Evolutionary conservation across 2,329 filamentous ascomycete genomes (phyloP).

Genomic region (Elsinoe batatas): DNA sequence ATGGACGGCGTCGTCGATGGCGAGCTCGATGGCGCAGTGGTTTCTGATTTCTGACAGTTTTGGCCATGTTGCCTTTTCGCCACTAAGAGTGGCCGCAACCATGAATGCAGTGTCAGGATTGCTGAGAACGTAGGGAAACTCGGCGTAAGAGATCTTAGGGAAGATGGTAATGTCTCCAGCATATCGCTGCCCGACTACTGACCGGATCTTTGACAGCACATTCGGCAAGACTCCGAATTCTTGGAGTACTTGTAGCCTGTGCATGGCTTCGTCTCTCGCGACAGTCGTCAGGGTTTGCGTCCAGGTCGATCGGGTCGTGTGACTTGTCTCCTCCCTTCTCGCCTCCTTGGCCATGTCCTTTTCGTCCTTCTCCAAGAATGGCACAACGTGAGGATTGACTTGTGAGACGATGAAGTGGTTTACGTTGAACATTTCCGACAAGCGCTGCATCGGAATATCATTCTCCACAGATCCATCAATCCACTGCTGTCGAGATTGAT

Average conservation of each 20-base stretch:
- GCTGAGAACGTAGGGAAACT: constrained; percentile 65
- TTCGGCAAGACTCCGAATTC: constrained; percentile 76
- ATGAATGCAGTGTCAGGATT: constrained; percentile 87
- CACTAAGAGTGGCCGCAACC: constrained; percentile 62
- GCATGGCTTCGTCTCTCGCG: constrained; percentile 68
- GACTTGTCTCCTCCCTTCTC: constrained; percentile 21
- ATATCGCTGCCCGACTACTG: constrained; percentile 81
- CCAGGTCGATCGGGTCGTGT: constrained; percentile 44
- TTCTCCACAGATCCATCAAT: constrained; percentile 95
- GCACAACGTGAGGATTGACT: constrained; percentile 87
- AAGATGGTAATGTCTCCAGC: constrained; percentile 92
- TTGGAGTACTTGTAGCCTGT: constrained; percentile 68
- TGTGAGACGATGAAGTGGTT: constrained; percentile 98
- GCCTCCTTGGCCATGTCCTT: constrained; percentile 6
- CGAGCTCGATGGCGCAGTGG: constrained; percentile 78
- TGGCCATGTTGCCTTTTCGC: constrained; percentile 85
- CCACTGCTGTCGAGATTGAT: constrained; percentile 73
- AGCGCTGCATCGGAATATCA: constrained; percentile 78
- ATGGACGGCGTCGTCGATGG: constrained; percentile 66
- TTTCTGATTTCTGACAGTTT: constrained; percentile 78
- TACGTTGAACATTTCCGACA: constrained; percentile 94
- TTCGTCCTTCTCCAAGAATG: constrained; percentile 71
- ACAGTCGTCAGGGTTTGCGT: constrained; percentile 58
- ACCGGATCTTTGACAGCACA: constrained; percentile 55
- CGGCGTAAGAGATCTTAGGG: constrained; percentile 63